Evolutionary conservation across 1,284 basidiomycete species (phyloP).

Genomic region (Heimioporus punctisporus): DNA sequence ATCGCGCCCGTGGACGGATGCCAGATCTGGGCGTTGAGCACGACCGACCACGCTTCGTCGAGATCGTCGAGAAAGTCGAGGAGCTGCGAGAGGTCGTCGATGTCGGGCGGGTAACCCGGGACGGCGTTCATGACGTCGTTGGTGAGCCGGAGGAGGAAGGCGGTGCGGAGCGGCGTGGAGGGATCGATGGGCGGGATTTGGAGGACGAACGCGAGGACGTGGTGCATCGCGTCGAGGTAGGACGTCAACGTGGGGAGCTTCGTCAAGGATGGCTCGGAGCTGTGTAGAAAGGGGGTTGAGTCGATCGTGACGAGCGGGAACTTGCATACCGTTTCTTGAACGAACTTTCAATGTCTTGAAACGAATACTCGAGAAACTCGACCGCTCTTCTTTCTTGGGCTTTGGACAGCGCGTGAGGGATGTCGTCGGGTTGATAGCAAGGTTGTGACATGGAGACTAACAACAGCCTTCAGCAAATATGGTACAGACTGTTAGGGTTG

Average conservation of each 20-base stretch:
- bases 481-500: no score
- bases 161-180: slow-evolving; percentile 62
- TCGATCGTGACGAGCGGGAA: neutral
- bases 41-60: slow-evolving; percentile 70
- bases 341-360: slow-evolving; percentile 62
- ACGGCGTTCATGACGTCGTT: slow-evolving; percentile 62
- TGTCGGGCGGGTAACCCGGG: slow-evolving; percentile 53
- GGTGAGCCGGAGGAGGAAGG: slow-evolving; percentile 69
- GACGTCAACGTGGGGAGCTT: slow-evolving; percentile 46
- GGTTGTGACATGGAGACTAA: no score
- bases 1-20: slow-evolving; percentile 45
- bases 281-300: no score
- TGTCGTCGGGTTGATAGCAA: neutral
- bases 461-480: no score
- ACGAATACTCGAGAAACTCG: slow-evolving; percentile 62
- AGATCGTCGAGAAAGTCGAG: slow-evolving; percentile 69
- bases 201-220: slow-evolving; percentile 59
- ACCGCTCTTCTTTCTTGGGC: slow-evolving; percentile 65
- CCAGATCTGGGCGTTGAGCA: slow-evolving; percentile 66
- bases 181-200: slow-evolving; percentile 73
- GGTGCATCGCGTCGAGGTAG: slow-evolving; percentile 58
- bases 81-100: slow-evolving; percentile 47
- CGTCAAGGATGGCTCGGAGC: slow-evolving; percentile 54
- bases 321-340: slow-evolving; percentile 71
- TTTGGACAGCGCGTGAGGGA: slow-evolving; percentile 36